These are phyloP conservation scores for Picochlorum sp. DNA, from an alignment of 139 green algal species.

Conservation along the genomic window DNA sequence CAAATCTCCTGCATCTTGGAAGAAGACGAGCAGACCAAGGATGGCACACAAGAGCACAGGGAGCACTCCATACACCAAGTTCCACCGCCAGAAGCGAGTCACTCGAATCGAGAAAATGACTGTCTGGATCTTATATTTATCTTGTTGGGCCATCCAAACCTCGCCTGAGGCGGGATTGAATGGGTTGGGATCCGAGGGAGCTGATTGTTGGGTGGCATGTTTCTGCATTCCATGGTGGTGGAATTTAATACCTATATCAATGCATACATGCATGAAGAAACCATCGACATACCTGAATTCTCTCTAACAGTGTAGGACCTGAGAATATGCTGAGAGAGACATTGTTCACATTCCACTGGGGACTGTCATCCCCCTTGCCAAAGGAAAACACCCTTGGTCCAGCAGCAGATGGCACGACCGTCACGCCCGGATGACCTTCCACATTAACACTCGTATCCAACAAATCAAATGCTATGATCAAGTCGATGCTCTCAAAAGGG, in stretches of 20 bases:
- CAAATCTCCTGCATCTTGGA: slow-evolving; percentile 14
- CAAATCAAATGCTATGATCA: slow-evolving; percentile 4
- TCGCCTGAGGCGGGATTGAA: neutral
- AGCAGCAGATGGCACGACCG: neutral
- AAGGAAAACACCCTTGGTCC: neutral
- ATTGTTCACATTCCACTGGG: neutral
- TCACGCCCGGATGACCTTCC: neutral
- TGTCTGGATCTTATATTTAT: neutral
- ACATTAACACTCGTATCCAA: neutral
- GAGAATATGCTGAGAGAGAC: neutral
- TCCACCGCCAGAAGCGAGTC: neutral
- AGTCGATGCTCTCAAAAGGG: slow-evolving; percentile 8
- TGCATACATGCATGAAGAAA: neutral
- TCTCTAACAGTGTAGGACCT: neutral
- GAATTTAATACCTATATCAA: too few relatives aligned
- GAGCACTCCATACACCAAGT: slow-evolving; percentile 9
- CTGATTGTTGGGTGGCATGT: neutral
- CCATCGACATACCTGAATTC: neutral
- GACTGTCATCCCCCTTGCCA: neutral
- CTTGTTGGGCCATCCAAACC: too few relatives aligned
- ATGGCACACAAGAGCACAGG: slow-evolving; percentile 19
- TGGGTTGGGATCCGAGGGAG: neutral
- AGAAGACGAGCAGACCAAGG: slow-evolving; percentile 24
- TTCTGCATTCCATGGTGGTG: neutral
- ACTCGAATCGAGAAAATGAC: neutral